phyloP scores from a whole-genome alignment of 345 rosid genomes.

The Salix viminalis region DNA sequence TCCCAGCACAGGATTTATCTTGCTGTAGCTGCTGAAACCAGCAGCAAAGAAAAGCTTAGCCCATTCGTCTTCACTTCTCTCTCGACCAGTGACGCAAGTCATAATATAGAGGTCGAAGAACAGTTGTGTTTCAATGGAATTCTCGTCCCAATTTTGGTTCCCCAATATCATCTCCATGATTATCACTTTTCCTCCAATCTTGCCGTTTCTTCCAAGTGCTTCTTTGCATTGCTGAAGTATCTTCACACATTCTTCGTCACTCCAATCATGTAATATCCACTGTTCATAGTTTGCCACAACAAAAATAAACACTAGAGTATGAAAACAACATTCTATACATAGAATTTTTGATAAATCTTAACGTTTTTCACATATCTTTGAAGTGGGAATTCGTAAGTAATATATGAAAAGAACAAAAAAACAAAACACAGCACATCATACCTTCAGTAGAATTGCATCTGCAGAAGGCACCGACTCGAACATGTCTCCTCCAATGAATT shows the following conservation, averaged over 20 bases:
- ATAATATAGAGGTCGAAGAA: not conserved
- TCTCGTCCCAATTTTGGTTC: not conserved
- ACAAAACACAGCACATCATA: too few species aligned
- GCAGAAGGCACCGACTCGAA: too few species aligned
- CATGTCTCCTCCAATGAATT: too few species aligned
- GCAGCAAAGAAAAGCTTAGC: constrained; percentile 11
- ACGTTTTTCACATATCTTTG: too few species aligned
- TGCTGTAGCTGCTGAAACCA: constrained; percentile 18
- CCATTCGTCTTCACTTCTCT: constrained; percentile 2
- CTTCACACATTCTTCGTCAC: constrained; percentile 12
- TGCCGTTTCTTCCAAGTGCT: not conserved
- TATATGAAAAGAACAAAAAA: too few species aligned
- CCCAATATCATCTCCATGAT: constrained; percentile 9
- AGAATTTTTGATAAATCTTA: too few species aligned
- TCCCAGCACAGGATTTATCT: not conserved
- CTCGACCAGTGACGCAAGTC: not conserved
- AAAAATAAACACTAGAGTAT: too few species aligned
- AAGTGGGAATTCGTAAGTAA: too few species aligned
- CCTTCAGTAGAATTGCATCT: too few species aligned
- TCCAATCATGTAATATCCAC: constrained; percentile 9
- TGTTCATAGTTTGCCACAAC: not conserved
- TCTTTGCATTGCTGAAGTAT: constrained; percentile 14
- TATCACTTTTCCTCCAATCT: constrained; percentile 5
- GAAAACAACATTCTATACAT: too few species aligned
- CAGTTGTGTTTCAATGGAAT: not conserved